Percentiles rank a stretch among this genome's conserved stretches.
Evolutionary conservation across 495 filamentous ascomycete species (phyloP).

Genomic region (Hyaloscypha variabilis): DNA sequence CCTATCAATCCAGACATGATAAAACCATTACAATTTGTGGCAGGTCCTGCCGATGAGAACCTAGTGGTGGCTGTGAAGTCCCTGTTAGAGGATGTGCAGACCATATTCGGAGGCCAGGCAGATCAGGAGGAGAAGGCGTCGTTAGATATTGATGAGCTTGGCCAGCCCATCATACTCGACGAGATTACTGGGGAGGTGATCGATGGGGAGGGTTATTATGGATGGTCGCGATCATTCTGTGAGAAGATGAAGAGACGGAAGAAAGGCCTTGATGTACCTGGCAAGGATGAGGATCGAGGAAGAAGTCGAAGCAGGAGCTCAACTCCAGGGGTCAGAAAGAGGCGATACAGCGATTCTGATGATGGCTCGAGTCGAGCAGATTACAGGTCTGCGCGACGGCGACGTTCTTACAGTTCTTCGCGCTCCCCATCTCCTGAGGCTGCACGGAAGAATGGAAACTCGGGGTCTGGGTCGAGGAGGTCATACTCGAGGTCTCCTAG

Average conservation of each 20-base stretch:
- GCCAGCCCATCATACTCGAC: constrained; percentile 65
- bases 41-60: constrained; percentile 72
- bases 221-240: constrained; percentile 82
- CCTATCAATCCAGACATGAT: constrained; percentile 73
- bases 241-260: constrained; percentile 73
- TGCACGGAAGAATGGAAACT: constrained; percentile 24
- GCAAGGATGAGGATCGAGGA: constrained; percentile 44
- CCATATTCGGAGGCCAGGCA: constrained; percentile 53
- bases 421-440: constrained; percentile 47
- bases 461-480: constrained; percentile 36
- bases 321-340: constrained; percentile 23
- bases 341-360: constrained; percentile 23
- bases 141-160: constrained; percentile 71
- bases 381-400: constrained; percentile 17
- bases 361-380: constrained; percentile 22
- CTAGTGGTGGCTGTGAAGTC: constrained; percentile 66
- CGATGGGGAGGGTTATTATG: constrained; percentile 76
- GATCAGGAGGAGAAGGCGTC: constrained; percentile 36
- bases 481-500: constrained; percentile 31
- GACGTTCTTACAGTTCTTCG: constrained; percentile 35
- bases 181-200: constrained; percentile 61
- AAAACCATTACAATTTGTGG: constrained; percentile 71
- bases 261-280: constrained; percentile 33
- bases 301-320: constrained; percentile 38
- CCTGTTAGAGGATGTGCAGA: constrained; percentile 69